phyloP scores from a whole-genome alignment of 2,329 filamentous ascomycete genomes.

The Coleophoma crateriformis region DNA sequence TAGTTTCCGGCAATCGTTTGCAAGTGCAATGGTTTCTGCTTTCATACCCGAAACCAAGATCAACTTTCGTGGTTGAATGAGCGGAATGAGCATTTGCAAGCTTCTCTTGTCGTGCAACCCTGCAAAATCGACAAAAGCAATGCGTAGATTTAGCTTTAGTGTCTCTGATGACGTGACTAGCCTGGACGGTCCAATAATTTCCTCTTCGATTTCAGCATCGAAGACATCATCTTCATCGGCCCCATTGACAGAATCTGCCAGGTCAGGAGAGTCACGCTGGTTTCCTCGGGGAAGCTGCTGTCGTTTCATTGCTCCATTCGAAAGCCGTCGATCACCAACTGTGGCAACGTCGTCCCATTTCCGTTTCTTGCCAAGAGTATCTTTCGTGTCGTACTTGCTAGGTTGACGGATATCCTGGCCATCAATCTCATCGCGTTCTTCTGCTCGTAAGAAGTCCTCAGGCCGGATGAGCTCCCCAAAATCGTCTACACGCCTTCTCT shows the following conservation, averaged over 20 bases:
- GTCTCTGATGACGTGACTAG: slow-evolving; percentile 58
- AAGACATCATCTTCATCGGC: slow-evolving; percentile 49
- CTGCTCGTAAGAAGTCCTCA: slow-evolving; percentile 88
- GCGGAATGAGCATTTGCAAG: slow-evolving; percentile 87
- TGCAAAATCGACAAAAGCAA: slow-evolving; percentile 87
- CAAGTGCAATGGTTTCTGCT: slow-evolving; percentile 73
- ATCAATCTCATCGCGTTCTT: slow-evolving; percentile 77
- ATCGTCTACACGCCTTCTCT: slow-evolving; percentile 76
- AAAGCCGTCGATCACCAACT: slow-evolving; percentile 30
- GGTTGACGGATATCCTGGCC: slow-evolving; percentile 53
- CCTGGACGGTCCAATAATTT: slow-evolving; percentile 66
- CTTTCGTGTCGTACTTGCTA: slow-evolving; percentile 44
- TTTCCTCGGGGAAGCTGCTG: slow-evolving; percentile 39
- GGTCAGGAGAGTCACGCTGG: slow-evolving; percentile 24
- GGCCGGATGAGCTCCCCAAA: slow-evolving; percentile 92
- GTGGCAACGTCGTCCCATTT: slow-evolving; percentile 76
- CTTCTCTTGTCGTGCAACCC: slow-evolving; percentile 92
- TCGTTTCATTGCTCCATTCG: slow-evolving; percentile 52
- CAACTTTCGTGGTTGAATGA: slow-evolving; percentile 90
- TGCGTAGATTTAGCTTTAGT: slow-evolving; percentile 64
- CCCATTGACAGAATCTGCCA: slow-evolving; percentile 36
- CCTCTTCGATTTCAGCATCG: slow-evolving; percentile 48
- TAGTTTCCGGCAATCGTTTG: slow-evolving; percentile 72
- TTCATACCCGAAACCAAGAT: slow-evolving; percentile 81
- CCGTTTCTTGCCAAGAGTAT: slow-evolving; percentile 80